These are phyloP conservation scores for Maudiozyma barnettii DNA, from an alignment of 805 yeast genomes.

Conservation along the genomic window DNA sequence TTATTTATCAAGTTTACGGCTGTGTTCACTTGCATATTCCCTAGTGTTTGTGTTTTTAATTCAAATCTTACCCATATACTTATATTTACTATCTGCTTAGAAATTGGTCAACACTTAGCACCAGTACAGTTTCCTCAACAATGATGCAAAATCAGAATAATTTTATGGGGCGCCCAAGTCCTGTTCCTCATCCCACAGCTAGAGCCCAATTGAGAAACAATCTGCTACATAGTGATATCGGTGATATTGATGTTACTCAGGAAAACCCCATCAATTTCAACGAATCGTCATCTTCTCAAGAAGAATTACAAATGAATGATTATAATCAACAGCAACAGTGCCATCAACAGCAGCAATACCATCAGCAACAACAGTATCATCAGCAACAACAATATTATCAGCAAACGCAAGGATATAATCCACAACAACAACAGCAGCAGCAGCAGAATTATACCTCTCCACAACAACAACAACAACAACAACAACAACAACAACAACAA, in stretches of 20 bases:
- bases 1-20: too few species aligned
- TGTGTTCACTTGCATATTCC: too few species aligned
- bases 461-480: constrained; percentile 5
- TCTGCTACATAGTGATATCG: constrained; percentile 32
- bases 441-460: constrained; percentile 5
- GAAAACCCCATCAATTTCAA: constrained; percentile 31
- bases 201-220: constrained; percentile 27
- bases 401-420: constrained; percentile 1
- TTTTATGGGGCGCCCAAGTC: neutral
- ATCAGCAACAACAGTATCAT: constrained; percentile 4
- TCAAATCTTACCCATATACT: too few species aligned
- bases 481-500: constrained; percentile 4
- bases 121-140: constrained; percentile 14
- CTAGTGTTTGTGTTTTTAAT: too few species aligned
- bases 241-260: constrained; percentile 36
- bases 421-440: constrained; percentile 7
- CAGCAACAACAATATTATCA: neutral
- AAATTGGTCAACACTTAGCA: too few species aligned
- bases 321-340: neutral
- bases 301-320: neutral
- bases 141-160: neutral
- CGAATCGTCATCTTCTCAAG: neutral
- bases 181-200: constrained; percentile 2
- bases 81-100: too few species aligned
- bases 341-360: constrained; percentile 6